A percentile compares a stretch with the other conserved stretches of the same genome.
Evolutionary conservation across 2,329 filamentous ascomycete species (phyloP).

Genomic region (Colletotrichum camelliae): DNA sequence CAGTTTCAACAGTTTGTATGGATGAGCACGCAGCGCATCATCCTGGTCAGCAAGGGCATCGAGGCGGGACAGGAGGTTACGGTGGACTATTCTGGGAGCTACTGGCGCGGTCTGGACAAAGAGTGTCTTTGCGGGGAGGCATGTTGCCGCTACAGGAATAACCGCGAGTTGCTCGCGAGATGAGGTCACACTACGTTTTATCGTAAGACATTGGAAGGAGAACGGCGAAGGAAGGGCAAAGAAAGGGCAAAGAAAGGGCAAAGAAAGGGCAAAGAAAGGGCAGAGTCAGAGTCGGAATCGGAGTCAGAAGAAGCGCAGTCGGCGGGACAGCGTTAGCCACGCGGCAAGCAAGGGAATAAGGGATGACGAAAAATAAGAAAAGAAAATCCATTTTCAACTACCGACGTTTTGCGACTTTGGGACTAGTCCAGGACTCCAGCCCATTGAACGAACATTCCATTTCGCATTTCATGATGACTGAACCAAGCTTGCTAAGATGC

Average conservation of each 20-base stretch:
- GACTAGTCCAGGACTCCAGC: not conserved
- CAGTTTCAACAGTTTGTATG: constrained; percentile 64
- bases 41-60: constrained; percentile 61
- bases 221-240: not conserved
- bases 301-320: not conserved
- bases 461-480: not conserved
- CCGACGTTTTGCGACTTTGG: not conserved
- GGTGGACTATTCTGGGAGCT: constrained; percentile 63
- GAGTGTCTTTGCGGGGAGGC: constrained; percentile 58
- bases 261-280: not conserved
- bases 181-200: not conserved
- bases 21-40: constrained; percentile 58
- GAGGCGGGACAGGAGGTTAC: constrained; percentile 59
- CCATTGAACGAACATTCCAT: not conserved
- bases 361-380: not conserved
- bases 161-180: not conserved
- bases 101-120: constrained; percentile 62
- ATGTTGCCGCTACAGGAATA: constrained; percentile 51
- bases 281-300: not conserved
- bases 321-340: not conserved
- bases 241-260: not conserved
- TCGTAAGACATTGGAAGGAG: not conserved
- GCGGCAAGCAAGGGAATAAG: not conserved
- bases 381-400: not conserved
- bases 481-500: not conserved